phyloP scores from a whole-genome alignment of 2,329 filamentous ascomycete species.

The Curvularia verruculosa region DNA sequence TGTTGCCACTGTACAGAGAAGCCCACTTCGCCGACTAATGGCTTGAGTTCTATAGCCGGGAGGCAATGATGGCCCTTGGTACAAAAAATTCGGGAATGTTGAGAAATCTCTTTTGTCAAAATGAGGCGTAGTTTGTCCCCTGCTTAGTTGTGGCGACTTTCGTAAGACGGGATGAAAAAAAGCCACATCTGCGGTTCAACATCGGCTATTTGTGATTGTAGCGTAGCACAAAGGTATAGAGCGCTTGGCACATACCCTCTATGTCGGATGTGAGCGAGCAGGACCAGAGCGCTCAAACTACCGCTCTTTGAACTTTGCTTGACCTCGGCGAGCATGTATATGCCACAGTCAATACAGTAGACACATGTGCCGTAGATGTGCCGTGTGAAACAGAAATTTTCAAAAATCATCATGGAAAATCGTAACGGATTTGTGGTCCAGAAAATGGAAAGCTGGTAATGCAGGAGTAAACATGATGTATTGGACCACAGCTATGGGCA shows the following conservation, averaged over 20 bases:
- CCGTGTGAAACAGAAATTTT: background rate
- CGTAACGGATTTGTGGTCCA: background rate
- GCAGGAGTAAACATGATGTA: conserved; percentile 2
- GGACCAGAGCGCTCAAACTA: background rate
- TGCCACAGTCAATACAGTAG: background rate
- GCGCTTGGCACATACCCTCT: background rate
- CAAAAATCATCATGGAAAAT: background rate
- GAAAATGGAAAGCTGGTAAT: background rate
- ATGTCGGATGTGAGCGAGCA: no score
- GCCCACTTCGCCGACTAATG: background rate
- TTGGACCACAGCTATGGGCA: background rate
- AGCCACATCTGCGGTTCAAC: background rate
- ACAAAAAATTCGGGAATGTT: background rate
- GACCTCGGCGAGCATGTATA: background rate
- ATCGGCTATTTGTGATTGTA: no score
- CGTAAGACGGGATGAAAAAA: background rate
- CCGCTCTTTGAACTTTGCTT: background rate
- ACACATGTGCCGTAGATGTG: background rate
- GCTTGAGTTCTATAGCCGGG: background rate
- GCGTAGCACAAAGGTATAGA: background rate
- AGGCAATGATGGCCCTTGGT: background rate
- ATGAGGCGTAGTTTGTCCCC: background rate
- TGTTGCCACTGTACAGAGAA: background rate
- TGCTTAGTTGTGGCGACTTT: background rate
- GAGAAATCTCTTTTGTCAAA: background rate